Percentiles rank a stretch among this genome's conserved stretches.
These are phyloP conservation scores for Tricholoma flavovirens DNA, from an alignment of 768 basidiomycete species.

Conservation along the genomic window DNA sequence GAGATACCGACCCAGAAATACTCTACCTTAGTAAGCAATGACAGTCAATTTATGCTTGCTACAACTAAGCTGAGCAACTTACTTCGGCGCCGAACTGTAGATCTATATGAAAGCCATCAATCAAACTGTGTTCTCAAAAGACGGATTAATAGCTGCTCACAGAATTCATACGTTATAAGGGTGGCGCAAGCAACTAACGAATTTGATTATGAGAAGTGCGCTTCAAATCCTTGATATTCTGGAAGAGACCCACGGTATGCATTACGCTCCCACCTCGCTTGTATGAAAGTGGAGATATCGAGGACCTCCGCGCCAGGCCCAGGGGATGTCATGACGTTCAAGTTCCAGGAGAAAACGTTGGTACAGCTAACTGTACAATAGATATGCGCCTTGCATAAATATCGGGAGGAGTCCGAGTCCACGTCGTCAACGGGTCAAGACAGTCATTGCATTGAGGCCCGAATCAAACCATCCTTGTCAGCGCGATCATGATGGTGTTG, in stretches of 20 bases:
- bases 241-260: slow-evolving; percentile 1
- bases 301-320: background rate
- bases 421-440: background rate
- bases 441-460: no score
- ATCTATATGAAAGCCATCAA: slow-evolving; percentile 8
- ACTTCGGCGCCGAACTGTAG: slow-evolving; percentile 21
- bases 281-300: slow-evolving; percentile 8
- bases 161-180: slow-evolving; percentile 20
- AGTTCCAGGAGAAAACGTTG: background rate
- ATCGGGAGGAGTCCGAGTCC: no score
- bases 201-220: background rate
- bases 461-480: no score
- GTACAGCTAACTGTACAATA: background rate
- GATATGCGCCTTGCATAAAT: no score
- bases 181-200: slow-evolving; percentile 18
- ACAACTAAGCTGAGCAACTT: background rate
- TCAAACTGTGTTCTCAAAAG: background rate
- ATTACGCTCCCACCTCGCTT: slow-evolving; percentile 18
- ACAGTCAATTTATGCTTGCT: background rate
- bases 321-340: background rate
- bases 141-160: slow-evolving; percentile 9
- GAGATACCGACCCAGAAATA: slow-evolving; percentile 21
- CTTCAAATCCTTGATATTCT: background rate
- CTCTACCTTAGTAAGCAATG: slow-evolving; percentile 20
- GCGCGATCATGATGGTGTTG: no score